Evolutionary conservation across 75 land plant genomes (phyloP).

Genomic region (Selaginella moellendorffii): DNA sequence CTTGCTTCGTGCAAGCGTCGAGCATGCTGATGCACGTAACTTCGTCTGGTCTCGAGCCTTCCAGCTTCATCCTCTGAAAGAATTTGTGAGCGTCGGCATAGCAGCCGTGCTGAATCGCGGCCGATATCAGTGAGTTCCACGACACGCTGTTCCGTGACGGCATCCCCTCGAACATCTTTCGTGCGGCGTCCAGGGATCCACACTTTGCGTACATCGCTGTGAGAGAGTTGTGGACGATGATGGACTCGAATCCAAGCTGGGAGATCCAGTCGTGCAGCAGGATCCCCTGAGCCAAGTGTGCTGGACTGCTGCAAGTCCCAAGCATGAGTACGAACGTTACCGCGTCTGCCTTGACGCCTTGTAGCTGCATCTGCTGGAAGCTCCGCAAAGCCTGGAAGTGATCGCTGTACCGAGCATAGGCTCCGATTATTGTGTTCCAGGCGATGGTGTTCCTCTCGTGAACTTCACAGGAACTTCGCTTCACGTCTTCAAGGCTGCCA

Average conservation of each 20-base stretch:
- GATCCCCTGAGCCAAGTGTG: background rate
- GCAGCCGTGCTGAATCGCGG: background rate
- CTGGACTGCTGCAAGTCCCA: background rate
- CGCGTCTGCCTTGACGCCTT: background rate
- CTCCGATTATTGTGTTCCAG: slow-evolving; percentile 3
- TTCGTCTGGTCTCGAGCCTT: slow-evolving; percentile 4
- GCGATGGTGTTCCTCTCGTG: background rate
- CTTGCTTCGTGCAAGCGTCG: background rate
- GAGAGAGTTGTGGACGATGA: background rate
- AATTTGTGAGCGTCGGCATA: background rate
- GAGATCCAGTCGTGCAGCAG: background rate
- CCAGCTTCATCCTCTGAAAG: background rate
- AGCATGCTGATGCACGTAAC: background rate
- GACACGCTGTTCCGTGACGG: background rate
- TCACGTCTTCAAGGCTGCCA: background rate
- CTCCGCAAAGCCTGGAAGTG: background rate
- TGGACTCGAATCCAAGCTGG: background rate
- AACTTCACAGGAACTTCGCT: background rate
- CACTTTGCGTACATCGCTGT: slow-evolving; percentile 5
- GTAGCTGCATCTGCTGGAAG: slow-evolving; percentile 3
- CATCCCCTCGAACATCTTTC: background rate
- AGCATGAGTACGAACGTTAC: background rate
- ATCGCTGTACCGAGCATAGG: background rate
- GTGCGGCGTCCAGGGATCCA: background rate
- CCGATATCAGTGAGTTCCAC: slow-evolving; percentile 1